phyloP scores from a whole-genome alignment of 2,329 filamentous ascomycete species.

The Verticillium alfalfae region DNA sequence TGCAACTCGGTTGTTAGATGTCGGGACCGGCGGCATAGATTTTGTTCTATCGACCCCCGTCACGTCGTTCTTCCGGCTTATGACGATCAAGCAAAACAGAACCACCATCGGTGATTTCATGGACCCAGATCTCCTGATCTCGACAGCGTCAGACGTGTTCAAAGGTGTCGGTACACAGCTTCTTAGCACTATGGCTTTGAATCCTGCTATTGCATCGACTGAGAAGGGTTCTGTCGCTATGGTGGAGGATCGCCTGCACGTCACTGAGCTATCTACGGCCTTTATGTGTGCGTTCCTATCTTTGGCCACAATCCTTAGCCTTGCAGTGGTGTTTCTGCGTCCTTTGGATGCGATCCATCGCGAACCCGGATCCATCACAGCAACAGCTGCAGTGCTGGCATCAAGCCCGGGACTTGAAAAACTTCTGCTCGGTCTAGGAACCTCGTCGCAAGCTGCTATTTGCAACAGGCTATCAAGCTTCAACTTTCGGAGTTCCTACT shows the following conservation, averaged over 20 bases:
- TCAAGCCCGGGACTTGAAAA: constrained; percentile 5
- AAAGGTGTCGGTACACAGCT: constrained; percentile 8
- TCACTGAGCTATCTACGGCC: constrained; percentile 4
- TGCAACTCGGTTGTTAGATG: constrained; percentile 7
- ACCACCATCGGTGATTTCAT: constrained; percentile 8
- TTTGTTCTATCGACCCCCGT: constrained; percentile 14
- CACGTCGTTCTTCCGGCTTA: constrained; percentile 18
- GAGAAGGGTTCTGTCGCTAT: constrained; percentile 2
- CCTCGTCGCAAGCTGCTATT: neutral
- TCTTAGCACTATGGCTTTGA: constrained; percentile 1
- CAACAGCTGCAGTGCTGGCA: constrained; percentile 4
- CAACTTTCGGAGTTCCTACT: neutral
- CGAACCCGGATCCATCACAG: constrained; percentile 7
- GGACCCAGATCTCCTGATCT: constrained; percentile 9
- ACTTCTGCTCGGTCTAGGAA: neutral
- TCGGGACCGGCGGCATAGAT: constrained; percentile 13
- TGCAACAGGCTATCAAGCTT: neutral
- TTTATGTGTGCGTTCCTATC: constrained; percentile 7
- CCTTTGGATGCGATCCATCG: constrained; percentile 3
- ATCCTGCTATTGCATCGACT: neutral
- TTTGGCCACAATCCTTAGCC: neutral
- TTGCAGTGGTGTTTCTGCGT: constrained; percentile 4
- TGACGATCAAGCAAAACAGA: constrained; percentile 14
- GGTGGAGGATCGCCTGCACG: constrained; percentile 5
- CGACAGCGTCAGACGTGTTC: constrained; percentile 2